These are phyloP conservation scores for Chlamydomonas eustigma DNA, from an alignment of 139 green algal genomes.

Conservation along the genomic window DNA sequence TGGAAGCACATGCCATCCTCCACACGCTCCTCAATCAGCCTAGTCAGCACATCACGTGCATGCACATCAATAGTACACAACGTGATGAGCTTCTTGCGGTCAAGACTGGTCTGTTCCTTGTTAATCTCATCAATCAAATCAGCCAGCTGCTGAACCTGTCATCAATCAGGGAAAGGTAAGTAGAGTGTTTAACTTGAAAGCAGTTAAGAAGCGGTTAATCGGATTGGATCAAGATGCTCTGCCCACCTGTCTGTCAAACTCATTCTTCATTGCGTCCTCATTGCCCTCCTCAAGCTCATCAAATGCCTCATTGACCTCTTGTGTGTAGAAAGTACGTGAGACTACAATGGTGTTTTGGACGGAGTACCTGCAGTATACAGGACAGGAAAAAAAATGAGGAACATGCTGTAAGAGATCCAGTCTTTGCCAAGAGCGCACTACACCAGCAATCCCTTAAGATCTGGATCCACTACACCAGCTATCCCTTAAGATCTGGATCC, in stretches of 20 bases:
- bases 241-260: constrained; percentile 49
- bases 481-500: too few relatives aligned
- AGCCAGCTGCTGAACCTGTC: constrained; percentile 69
- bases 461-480: too few relatives aligned
- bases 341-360: constrained; percentile 84
- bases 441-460: too few relatives aligned
- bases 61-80: constrained; percentile 95
- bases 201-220: too few relatives aligned
- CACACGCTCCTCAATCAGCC: constrained; percentile 76
- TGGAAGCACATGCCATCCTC: constrained; percentile 76
- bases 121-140: constrained; percentile 88
- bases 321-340: constrained; percentile 84
- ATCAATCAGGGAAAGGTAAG: background rate
- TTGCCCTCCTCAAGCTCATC: constrained; percentile 89
- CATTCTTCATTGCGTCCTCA: constrained; percentile 82
- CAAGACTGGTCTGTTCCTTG: constrained; percentile 64
- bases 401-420: background rate
- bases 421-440: too few relatives aligned
- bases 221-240: too few relatives aligned
- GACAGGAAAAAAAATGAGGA: constrained; percentile 18
- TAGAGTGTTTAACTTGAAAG: background rate
- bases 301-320: constrained; percentile 84
- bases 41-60: constrained; percentile 81
- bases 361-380: too few relatives aligned
- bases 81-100: constrained; percentile 92